These are phyloP conservation scores for Penicillium daleae DNA, from an alignment of 495 filamentous ascomycete genomes.

Conservation along the genomic window DNA sequence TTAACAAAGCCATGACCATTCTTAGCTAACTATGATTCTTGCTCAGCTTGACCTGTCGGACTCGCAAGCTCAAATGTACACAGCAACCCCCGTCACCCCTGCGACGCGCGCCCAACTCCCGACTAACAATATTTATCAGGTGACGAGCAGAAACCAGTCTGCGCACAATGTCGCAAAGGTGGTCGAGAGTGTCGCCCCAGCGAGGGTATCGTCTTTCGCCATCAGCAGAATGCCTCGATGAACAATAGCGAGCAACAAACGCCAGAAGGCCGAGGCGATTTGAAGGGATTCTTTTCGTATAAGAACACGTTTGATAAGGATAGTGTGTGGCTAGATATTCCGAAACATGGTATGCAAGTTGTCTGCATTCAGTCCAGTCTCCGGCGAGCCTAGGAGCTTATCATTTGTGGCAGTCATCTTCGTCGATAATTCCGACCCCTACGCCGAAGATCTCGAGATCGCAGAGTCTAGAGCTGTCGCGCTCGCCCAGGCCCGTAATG, in stretches of 20 bases:
- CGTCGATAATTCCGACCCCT: constrained; percentile 65
- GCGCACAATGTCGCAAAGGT: constrained; percentile 63
- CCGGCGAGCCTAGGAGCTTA: constrained; percentile 1
- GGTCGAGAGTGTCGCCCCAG: constrained; percentile 63
- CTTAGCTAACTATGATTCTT: not conserved
- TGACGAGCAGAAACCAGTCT: constrained; percentile 61
- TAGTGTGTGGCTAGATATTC: constrained; percentile 66
- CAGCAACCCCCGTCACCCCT: constrained; percentile 7
- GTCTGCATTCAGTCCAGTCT: not conserved
- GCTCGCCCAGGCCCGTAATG: constrained; percentile 35
- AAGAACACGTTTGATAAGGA: constrained; percentile 67
- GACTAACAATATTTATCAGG: constrained; percentile 30
- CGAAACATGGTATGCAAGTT: constrained; percentile 50
- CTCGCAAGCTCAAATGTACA: constrained; percentile 65
- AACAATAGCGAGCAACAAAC: constrained; percentile 50
- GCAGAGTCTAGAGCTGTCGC: constrained; percentile 38
- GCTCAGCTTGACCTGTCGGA: constrained; percentile 63
- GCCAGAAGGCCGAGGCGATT: constrained; percentile 44
- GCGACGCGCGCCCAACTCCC: constrained; percentile 3
- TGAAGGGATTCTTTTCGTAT: constrained; percentile 71
- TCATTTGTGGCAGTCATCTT: constrained; percentile 59
- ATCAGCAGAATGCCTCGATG: constrained; percentile 76
- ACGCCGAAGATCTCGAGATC: constrained; percentile 56
- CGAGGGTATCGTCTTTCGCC: constrained; percentile 67
- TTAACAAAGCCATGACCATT: constrained; percentile 7